These are phyloP conservation scores for Picocystis sp. DNA, from an alignment of 163 green algal species.

Conservation along the genomic window DNA sequence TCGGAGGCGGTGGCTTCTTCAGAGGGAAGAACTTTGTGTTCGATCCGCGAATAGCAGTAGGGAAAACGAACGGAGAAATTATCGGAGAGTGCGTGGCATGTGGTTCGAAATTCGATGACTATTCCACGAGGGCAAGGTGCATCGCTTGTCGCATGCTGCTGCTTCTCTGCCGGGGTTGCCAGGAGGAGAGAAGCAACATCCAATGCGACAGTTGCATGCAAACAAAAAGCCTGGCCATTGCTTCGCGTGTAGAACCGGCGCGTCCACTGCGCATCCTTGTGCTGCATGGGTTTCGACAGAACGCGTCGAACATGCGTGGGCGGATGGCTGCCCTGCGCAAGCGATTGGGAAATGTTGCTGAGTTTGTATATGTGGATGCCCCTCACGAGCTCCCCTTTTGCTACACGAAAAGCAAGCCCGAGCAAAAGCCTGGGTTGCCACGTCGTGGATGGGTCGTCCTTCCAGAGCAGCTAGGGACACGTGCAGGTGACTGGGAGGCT, in stretches of 20 bases:
- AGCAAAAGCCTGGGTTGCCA: slow-evolving; percentile 1
- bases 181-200: background rate
- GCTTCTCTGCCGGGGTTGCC: slow-evolving; percentile 33
- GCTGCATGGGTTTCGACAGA: slow-evolving; percentile 80
- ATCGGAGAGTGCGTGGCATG: slow-evolving; percentile 36
- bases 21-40: slow-evolving; percentile 60
- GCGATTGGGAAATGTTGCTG: slow-evolving; percentile 32
- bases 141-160: slow-evolving; percentile 34
- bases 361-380: slow-evolving; percentile 57
- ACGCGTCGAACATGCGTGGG: slow-evolving; percentile 36
- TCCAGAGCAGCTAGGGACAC: background rate
- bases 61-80: background rate
- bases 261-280: slow-evolving; percentile 52
- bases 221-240: background rate
- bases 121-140: slow-evolving; percentile 28
- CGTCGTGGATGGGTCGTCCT: slow-evolving; percentile 10
- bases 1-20: slow-evolving; percentile 47
- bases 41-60: slow-evolving; percentile 30
- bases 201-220: background rate
- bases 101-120: slow-evolving; percentile 32
- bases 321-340: slow-evolving; percentile 34
- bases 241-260: background rate
- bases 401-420: background rate
- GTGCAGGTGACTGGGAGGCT: background rate
- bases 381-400: slow-evolving; percentile 40